Percentiles rank a stretch among this genome's conserved stretches.
Evolutionary conservation across 2,329 filamentous ascomycete genomes (phyloP).

Genomic region (Sphaerulina vaccinii): DNA sequence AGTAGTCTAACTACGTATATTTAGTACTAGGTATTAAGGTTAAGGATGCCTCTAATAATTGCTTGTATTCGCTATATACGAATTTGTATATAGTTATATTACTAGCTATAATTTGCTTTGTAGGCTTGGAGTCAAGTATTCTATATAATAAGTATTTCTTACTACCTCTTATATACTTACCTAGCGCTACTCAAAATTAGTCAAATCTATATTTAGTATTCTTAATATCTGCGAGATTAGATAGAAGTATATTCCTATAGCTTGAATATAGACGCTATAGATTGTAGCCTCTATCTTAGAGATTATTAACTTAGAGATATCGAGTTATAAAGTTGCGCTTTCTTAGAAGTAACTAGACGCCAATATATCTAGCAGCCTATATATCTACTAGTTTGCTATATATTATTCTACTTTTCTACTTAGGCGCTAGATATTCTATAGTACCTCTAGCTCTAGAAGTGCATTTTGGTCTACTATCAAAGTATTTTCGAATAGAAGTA

Average conservation of each 20-base stretch:
- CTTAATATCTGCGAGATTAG: not conserved
- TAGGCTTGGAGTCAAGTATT: slow-evolving; percentile 2
- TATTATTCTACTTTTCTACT: not conserved
- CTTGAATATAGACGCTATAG: slow-evolving; percentile 2
- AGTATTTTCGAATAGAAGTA: slow-evolving; percentile 2
- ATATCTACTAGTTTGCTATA: slow-evolving; percentile 5
- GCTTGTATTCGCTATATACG: not conserved
- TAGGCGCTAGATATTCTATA: slow-evolving; percentile 5
- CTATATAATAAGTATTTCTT: not conserved
- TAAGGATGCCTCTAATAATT: not conserved
- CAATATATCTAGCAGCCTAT: slow-evolving; percentile 6
- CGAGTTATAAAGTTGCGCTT: not conserved
- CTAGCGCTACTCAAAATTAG: not conserved
- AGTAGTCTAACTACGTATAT: not conserved
- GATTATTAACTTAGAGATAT: not conserved
- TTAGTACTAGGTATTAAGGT: not conserved
- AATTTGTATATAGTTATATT: not conserved
- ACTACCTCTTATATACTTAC: not conserved
- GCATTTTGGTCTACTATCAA: not conserved
- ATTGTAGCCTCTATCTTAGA: not conserved
- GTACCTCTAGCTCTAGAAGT: slow-evolving; percentile 4
- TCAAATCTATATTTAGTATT: not conserved
- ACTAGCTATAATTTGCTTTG: not conserved
- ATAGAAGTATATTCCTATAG: not conserved
- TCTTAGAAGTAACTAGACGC: slow-evolving; percentile 1